Percentiles rank a stretch among this genome's conserved stretches.
Evolutionary conservation across 305 asterid species (phyloP).

Genomic region (Andrographis paniculata): DNA sequence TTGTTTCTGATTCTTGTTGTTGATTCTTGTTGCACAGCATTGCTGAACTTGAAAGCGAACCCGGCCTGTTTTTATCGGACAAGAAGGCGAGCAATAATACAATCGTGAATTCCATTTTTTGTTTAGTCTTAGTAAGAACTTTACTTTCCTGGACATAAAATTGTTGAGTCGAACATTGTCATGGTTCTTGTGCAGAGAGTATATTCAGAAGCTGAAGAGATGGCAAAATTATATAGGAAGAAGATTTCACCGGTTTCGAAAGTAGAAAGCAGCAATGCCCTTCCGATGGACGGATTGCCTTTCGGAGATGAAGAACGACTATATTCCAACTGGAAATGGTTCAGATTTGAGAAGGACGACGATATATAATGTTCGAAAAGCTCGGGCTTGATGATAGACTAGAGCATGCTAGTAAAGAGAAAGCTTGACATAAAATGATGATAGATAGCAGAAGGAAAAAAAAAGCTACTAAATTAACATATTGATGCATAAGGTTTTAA

Average conservation of each 20-base stretch:
- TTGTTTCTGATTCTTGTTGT: no score
- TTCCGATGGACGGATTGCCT: conserved; percentile 43
- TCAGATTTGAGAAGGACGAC: conserved; percentile 45
- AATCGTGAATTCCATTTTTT: no score
- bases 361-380: conserved; percentile 16
- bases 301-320: conserved; percentile 61
- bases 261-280: conserved; percentile 35
- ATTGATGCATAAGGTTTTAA: no score
- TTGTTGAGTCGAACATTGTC: no score
- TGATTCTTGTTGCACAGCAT: conserved; percentile 39
- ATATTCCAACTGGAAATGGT: conserved; percentile 90
- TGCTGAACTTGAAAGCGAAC: conserved; percentile 83
- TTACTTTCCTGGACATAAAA: no score
- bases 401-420: no score
- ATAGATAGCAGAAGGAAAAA: no score
- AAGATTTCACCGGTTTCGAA: conserved; percentile 29
- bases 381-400: no score
- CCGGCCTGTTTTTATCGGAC: conserved; percentile 69
- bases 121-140: conserved; percentile 2
- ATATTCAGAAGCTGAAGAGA: conserved; percentile 68
- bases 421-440: no score
- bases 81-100: conserved; percentile 63
- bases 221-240: conserved; percentile 79
- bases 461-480: no score
- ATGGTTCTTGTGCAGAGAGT: conserved; percentile 70